Percentiles rank a stretch among this genome's conserved stretches.
Evolutionary conservation across 2,329 filamentous ascomycete species (phyloP).

Genomic region (Alternaria brassicae): DNA sequence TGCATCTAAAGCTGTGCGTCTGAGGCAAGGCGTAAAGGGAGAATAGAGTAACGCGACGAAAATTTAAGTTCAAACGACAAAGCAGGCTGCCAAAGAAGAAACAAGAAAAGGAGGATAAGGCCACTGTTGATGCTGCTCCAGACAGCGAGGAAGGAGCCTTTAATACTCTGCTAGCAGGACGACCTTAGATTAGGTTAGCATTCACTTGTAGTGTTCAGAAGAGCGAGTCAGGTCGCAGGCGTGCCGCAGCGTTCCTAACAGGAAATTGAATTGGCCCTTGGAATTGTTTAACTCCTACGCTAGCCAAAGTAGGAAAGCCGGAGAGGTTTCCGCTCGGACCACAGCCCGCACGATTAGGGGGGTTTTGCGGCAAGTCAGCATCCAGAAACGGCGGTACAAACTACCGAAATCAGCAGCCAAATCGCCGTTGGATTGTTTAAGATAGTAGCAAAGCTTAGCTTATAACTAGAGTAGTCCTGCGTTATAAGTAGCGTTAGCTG

Average conservation of each 20-base stretch:
- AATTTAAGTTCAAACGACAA: slow-evolving; percentile 12
- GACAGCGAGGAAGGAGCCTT: slow-evolving; percentile 14
- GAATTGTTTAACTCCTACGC: slow-evolving; percentile 12
- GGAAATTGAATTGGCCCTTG: slow-evolving; percentile 7
- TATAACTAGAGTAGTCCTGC: too few relatives aligned
- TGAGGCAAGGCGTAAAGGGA: slow-evolving; percentile 8
- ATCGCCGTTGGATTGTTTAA: slow-evolving; percentile 27
- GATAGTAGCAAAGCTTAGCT: too few relatives aligned
- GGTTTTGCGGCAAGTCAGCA: slow-evolving; percentile 29
- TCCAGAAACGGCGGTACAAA: slow-evolving; percentile 20
- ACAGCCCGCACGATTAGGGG: slow-evolving; percentile 16
- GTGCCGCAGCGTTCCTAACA: slow-evolving; percentile 2
- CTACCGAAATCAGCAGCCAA: slow-evolving; percentile 21
- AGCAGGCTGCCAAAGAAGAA: slow-evolving; percentile 5
- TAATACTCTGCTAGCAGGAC: slow-evolving; percentile 13
- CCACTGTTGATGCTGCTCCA: slow-evolving; percentile 9
- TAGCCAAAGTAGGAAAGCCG: slow-evolving; percentile 25
- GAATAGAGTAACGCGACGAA: slow-evolving; percentile 9
- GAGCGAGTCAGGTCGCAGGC: slow-evolving; percentile 4
- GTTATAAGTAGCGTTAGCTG: too few relatives aligned
- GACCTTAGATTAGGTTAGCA: slow-evolving; percentile 4
- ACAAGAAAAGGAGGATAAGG: slow-evolving; percentile 8
- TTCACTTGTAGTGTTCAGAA: slow-evolving; percentile 9
- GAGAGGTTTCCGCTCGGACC: slow-evolving; percentile 13
- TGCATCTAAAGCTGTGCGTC: slow-evolving; percentile 8